phyloP scores from a whole-genome alignment of 352 stramenopile genomes.

The Saprolegnia diclina region DNA sequence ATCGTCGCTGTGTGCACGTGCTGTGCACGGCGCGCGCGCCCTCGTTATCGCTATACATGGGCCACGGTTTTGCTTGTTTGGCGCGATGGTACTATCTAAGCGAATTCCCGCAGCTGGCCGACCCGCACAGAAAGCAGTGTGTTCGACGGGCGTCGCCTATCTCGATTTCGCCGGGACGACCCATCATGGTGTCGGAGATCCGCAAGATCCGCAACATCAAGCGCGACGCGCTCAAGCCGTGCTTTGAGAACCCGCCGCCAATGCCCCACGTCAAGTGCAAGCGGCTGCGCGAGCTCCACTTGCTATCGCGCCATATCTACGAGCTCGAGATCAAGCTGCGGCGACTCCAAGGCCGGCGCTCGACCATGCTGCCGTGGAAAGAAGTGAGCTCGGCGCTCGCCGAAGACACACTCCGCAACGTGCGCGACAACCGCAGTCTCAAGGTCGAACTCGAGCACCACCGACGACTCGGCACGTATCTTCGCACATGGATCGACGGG shows the following conservation, averaged over 20 bases:
- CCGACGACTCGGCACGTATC: neutral
- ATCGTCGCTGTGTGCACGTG: too few species aligned
- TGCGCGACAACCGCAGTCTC: slow-evolving; percentile 22
- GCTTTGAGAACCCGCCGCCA: slow-evolving; percentile 4
- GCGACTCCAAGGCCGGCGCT: neutral
- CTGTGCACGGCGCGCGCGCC: too few species aligned
- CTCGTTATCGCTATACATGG: too few species aligned
- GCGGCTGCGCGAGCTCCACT: slow-evolving; percentile 14
- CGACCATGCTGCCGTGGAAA: slow-evolving; percentile 19
- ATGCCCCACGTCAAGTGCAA: slow-evolving; percentile 22
- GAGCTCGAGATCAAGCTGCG: slow-evolving; percentile 9
- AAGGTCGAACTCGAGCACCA: slow-evolving; percentile 11
- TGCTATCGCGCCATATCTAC: slow-evolving; percentile 22
- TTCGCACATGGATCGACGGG: slow-evolving; percentile 2
- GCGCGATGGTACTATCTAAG: neutral
- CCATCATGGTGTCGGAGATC: neutral
- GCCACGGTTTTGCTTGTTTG: too few species aligned
- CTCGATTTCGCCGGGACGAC: neutral
- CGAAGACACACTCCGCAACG: slow-evolving; percentile 18
- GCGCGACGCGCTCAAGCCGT: slow-evolving; percentile 7
- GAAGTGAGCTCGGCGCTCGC: slow-evolving; percentile 6
- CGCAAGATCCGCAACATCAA: slow-evolving; percentile 9
- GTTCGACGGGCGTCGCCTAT: neutral
- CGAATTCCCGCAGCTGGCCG: neutral
- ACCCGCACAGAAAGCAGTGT: neutral